Conservation (phyloP, 345 rosid species). For the Eucalyptus shirleyi region DNA sequence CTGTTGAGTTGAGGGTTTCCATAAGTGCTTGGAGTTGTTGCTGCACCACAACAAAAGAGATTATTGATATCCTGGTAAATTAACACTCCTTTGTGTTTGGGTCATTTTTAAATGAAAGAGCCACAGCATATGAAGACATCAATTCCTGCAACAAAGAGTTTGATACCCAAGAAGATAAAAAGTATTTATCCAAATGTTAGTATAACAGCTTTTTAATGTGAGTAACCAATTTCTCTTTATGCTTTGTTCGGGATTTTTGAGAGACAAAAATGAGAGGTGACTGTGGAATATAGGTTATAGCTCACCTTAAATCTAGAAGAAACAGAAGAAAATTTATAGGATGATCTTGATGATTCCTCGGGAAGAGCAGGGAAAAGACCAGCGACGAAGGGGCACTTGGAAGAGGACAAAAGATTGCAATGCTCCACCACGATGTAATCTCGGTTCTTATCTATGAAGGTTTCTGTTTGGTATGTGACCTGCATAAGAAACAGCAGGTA, state of each 20-base stretch:
- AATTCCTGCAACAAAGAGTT: not conserved
- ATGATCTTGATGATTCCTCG: slow-evolving; percentile 78
- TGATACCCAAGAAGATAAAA: not conserved
- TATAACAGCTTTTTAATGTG: not conserved
- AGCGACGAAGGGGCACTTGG: slow-evolving; percentile 71
- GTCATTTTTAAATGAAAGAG: not conserved
- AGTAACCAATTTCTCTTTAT: not conserved
- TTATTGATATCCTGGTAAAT: not conserved
- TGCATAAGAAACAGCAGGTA: slow-evolving; percentile 13
- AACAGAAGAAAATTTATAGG: slow-evolving; percentile 96
- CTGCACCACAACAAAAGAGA: slow-evolving; percentile 19
- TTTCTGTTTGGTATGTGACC: slow-evolving; percentile 88
- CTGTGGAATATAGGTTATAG: not conserved
- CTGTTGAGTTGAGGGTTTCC: slow-evolving; percentile 90
- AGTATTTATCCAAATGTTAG: not conserved
- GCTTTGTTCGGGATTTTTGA: not conserved
- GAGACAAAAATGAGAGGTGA: too few species aligned
- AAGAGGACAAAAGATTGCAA: slow-evolving; percentile 82
- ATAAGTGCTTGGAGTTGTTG: slow-evolving; percentile 99
- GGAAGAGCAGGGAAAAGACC: slow-evolving; percentile 60
- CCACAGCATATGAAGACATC: not conserved
- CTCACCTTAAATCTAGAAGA: slow-evolving; percentile 88
- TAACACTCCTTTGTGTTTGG: not conserved
- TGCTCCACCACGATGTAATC: slow-evolving; percentile 95
- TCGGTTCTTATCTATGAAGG: slow-evolving; percentile 92